Evolutionary conservation across 352 stramenopile species (phyloP).

Genomic region (Phytophthora palmivora): DNA sequence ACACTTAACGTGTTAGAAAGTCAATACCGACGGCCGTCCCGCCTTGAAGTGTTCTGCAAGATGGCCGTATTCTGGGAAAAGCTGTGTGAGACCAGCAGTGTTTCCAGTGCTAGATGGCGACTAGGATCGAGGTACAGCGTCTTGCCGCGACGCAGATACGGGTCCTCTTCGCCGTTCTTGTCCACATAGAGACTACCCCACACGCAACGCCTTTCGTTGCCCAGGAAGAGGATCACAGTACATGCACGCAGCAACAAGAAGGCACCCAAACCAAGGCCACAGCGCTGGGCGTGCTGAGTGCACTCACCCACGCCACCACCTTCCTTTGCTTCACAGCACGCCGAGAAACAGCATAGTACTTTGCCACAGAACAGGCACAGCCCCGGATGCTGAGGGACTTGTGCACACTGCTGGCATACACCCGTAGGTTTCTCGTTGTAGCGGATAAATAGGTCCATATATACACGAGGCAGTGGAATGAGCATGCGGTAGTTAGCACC

Average conservation of each 20-base stretch:
- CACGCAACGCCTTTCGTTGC: conserved; percentile 80
- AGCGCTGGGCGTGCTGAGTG: conserved; percentile 73
- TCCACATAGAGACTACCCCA: conserved; percentile 88
- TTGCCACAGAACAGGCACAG: conserved; percentile 81
- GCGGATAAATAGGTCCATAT: conserved; percentile 86
- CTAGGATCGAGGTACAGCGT: conserved; percentile 72
- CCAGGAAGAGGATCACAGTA: conserved; percentile 85
- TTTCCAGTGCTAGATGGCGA: conserved; percentile 65
- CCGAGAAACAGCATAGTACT: conserved; percentile 80
- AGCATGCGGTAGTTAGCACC: conserved; percentile 34
- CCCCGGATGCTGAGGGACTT: conserved; percentile 72
- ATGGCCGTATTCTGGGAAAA: conserved; percentile 84
- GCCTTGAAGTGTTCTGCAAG: conserved; percentile 76
- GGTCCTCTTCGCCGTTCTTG: conserved; percentile 88
- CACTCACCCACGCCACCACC: conserved; percentile 73
- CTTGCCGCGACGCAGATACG: conserved; percentile 79
- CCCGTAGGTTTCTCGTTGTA: conserved; percentile 75
- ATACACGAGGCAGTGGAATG: conserved; percentile 66
- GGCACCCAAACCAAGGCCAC: conserved; percentile 62
- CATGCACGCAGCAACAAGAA: conserved; percentile 81
- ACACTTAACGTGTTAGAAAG: conserved; percentile 7
- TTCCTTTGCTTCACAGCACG: conserved; percentile 65
- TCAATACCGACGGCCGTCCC: conserved; percentile 83
- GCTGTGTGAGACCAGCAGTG: conserved; percentile 74
- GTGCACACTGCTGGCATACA: conserved; percentile 61